A percentile compares a stretch with the other conserved stretches of the same genome.
These are phyloP conservation scores for Vickermania spadyakhi DNA, from an alignment of 208 protist species.

Conservation along the genomic window DNA sequence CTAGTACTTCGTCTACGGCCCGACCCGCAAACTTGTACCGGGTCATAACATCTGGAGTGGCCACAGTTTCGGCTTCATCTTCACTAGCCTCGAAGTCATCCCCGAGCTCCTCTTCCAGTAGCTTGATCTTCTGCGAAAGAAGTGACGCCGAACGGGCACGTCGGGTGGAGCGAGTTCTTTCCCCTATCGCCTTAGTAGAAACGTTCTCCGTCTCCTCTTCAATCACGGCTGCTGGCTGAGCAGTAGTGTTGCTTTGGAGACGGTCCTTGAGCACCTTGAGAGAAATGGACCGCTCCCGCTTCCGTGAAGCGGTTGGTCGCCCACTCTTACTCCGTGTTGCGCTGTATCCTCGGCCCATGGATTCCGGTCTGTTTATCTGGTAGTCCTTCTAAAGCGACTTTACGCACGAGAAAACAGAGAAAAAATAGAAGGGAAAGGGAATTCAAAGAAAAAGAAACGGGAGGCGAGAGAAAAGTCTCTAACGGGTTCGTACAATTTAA, in stretches of 20 bases:
- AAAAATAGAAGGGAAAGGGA: not conserved
- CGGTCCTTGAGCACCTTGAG: constrained; percentile 9
- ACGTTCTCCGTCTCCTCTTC: not conserved
- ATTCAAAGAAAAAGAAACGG: not conserved
- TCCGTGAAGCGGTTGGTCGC: constrained; percentile 60
- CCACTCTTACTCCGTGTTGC: constrained; percentile 65
- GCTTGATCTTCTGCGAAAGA: constrained; percentile 21
- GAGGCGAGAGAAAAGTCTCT: not conserved
- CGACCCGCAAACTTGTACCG: constrained; percentile 93
- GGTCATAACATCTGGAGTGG: constrained; percentile 87
- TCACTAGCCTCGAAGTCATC: constrained; percentile 60
- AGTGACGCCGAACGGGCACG: constrained; percentile 35
- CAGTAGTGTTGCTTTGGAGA: not conserved
- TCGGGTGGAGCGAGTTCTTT: not conserved
- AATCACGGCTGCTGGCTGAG: not conserved
- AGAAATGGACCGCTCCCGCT: constrained; percentile 27
- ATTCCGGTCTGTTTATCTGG: too few species aligned
- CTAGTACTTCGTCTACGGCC: constrained; percentile 90
- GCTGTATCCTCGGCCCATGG: constrained; percentile 78
- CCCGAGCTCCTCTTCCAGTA: constrained; percentile 44
- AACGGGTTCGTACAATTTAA: not conserved
- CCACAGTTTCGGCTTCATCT: constrained; percentile 64
- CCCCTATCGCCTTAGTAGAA: not conserved
- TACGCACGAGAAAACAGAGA: not conserved
- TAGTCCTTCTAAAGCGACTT: not conserved